These are phyloP conservation scores for Cutaneotrichosporon cyanovorans DNA, from an alignment of 1,284 basidiomycete genomes.

Conservation along the genomic window DNA sequence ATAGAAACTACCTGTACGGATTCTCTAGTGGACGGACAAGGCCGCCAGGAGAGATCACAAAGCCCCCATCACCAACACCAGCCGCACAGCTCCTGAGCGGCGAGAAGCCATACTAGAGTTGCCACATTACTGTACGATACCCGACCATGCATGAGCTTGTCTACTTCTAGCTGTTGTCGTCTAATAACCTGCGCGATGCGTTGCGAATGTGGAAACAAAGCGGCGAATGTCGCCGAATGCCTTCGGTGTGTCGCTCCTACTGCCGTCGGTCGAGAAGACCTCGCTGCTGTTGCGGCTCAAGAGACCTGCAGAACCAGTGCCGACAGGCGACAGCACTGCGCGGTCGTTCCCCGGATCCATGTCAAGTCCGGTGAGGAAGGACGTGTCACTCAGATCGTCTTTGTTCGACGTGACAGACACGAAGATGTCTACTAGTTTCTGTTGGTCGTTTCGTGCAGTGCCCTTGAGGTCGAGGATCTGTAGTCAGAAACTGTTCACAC, in stretches of 20 bases:
- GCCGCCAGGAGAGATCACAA: constrained; percentile 13
- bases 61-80: constrained; percentile 18
- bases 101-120: constrained; percentile 16
- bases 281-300: constrained; percentile 22
- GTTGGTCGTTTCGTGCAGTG: constrained; percentile 75
- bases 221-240: constrained; percentile 77
- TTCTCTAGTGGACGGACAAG: constrained; percentile 23
- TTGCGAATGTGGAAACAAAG: constrained; percentile 68
- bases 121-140: constrained; percentile 2
- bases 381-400: constrained; percentile 72
- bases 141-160: not conserved
- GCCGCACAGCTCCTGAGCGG: constrained; percentile 16
- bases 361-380: constrained; percentile 83
- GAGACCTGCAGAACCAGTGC: constrained; percentile 13
- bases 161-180: not conserved
- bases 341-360: constrained; percentile 59
- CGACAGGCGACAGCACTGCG: constrained; percentile 14
- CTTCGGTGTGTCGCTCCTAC: constrained; percentile 55
- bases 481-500: not conserved
- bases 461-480: constrained; percentile 94
- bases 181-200: constrained; percentile 47
- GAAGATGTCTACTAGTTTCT: constrained; percentile 82
- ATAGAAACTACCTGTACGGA: constrained; percentile 44
- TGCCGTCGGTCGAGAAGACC: constrained; percentile 40
- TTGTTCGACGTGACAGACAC: constrained; percentile 82